Evolutionary conservation across 1,284 basidiomycete species (phyloP), one percentile per base, ranked within the genome.

Genomic region (Tilletia indica): DNA sequence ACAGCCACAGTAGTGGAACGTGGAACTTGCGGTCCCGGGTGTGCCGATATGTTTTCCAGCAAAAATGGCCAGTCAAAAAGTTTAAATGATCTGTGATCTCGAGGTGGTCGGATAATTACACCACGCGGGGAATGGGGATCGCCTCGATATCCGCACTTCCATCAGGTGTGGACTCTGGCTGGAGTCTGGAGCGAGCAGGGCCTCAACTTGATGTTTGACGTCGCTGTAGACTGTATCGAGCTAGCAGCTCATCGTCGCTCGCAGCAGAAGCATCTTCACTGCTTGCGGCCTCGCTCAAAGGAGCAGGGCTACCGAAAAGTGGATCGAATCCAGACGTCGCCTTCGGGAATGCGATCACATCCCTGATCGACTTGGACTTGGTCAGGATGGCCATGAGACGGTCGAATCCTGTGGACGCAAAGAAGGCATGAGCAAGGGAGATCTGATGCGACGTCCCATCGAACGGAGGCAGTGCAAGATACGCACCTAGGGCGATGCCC

Each of bases 331-430:
- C 94, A 61, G 87, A 88, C 31, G 89, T 89, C 6, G 91, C 92
- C 87, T 97, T 97, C 3, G 94, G 94, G 87, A 97, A 97, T 9
- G 94, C 94, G 77, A 97, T 97, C 76, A 97, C 94, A 83, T 97
- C 94, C 73, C 93, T 88, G 77, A 97, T 97, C 38, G 91, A 92
- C 72, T 89, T 87, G 0, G 92, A 89, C 73, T 90, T 89, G 86
- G 92, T 94, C 1, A 97, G 88, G 76, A 96, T 93, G 19, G 93
- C 89, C 89, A 97, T 91, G 74, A 97, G 87, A 51, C 94, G 89
- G 87, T 97, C 95, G 78, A 97, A 93, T 48, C 95, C 93, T 93
- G 81, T 61, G 42, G 16, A 69, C 74, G 70, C 58, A 66, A 31
- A 31, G 25, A 31, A 31, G 25, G 25, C 25, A 31, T 31, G 25